Evolutionary conservation across 345 rosid species (phyloP).

Genomic region (Arabis hirsuta): DNA sequence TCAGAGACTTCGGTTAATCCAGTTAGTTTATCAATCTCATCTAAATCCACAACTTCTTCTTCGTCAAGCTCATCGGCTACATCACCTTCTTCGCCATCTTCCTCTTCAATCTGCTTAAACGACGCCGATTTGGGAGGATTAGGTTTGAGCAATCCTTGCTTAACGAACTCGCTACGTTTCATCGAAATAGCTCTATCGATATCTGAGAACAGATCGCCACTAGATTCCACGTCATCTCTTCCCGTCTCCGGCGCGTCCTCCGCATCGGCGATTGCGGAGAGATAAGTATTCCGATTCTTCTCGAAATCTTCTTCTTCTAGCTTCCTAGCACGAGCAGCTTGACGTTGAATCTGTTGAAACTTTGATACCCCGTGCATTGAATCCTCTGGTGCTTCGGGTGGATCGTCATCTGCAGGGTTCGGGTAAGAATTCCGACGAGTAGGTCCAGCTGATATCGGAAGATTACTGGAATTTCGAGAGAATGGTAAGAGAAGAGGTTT

Average conservation of each 20-base stretch:
- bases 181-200: slow-evolving; percentile 82
- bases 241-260: slow-evolving; percentile 56
- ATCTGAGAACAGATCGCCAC: slow-evolving; percentile 80
- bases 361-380: slow-evolving; percentile 77
- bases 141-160: slow-evolving; percentile 66
- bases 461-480: slow-evolving; percentile 24
- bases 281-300: slow-evolving; percentile 67
- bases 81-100: slow-evolving; percentile 39
- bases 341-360: slow-evolving; percentile 76
- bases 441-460: slow-evolving; percentile 44
- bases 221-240: slow-evolving; percentile 34
- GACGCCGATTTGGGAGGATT: slow-evolving; percentile 42
- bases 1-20: slow-evolving; percentile 58
- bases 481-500: slow-evolving; percentile 41
- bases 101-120: slow-evolving; percentile 32
- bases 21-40: slow-evolving; percentile 72
- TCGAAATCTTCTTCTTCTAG: slow-evolving; percentile 78
- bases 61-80: slow-evolving; percentile 62
- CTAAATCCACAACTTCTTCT: slow-evolving; percentile 80
- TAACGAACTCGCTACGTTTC: slow-evolving; percentile 78
- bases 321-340: slow-evolving; percentile 68
- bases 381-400: slow-evolving; percentile 89
- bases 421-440: slow-evolving; percentile 63
- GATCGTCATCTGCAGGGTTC: slow-evolving; percentile 74
- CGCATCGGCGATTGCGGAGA: slow-evolving; percentile 78